phyloP scores from a whole-genome alignment of 2,329 filamentous ascomycete genomes.

The Colletotrichum echinochloae region DNA sequence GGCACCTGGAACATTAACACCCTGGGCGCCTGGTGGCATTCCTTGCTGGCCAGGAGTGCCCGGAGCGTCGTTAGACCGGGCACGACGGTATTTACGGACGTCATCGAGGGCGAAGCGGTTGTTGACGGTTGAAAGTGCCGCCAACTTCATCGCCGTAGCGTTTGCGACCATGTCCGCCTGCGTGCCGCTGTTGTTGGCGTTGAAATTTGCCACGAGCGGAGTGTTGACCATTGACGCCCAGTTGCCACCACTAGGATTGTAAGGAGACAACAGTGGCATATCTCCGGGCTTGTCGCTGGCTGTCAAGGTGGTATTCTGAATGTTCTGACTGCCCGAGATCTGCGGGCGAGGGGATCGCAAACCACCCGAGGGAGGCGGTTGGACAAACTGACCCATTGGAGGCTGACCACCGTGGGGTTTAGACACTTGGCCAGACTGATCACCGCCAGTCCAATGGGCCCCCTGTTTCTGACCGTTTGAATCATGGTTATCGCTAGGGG shows the following conservation, averaged over 20 bases:
- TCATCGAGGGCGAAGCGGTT: conserved; percentile 98
- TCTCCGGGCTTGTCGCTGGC: conserved; percentile 77
- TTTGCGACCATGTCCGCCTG: conserved; percentile 99
- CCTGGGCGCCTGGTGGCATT: conserved; percentile 55
- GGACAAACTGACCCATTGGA: conserved; percentile 94
- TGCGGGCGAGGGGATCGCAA: conserved; percentile 85
- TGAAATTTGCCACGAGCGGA: conserved; percentile 92
- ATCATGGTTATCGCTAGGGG: conserved; percentile 71
- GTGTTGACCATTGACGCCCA: conserved; percentile 99
- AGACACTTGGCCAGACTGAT: conserved; percentile 63
- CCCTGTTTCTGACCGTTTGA: conserved; percentile 74
- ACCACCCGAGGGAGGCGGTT: conserved; percentile 78
- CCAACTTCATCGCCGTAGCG: conserved; percentile 98
- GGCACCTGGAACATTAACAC: conserved; percentile 72
- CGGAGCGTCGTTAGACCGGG: conserved; percentile 87
- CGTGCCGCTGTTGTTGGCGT: conserved; percentile 64
- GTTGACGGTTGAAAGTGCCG: conserved; percentile 96
- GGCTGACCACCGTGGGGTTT: conserved; percentile 84
- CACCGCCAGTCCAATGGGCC: conserved; percentile 78
- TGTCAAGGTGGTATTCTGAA: conserved; percentile 86
- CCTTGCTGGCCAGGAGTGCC: conserved; percentile 49
- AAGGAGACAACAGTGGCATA: conserved; percentile 88
- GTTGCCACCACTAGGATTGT: conserved; percentile 83
- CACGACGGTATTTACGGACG: conserved; percentile 93
- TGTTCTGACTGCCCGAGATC: conserved; percentile 73